These are phyloP conservation scores for Takakia lepidozioides DNA, from an alignment of 225 moss, liverwort and hornwort species.

Conservation along the genomic window DNA sequence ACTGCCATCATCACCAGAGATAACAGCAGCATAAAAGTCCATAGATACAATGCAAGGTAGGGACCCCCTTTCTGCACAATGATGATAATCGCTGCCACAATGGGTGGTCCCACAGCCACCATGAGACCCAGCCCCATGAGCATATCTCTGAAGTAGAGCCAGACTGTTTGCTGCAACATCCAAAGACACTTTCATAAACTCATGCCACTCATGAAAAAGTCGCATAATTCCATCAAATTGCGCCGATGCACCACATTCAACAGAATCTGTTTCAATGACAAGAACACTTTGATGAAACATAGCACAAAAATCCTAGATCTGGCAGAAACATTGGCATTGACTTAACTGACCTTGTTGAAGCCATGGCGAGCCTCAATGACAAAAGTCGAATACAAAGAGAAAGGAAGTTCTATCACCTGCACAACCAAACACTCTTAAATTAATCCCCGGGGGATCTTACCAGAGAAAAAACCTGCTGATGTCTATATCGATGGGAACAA, in stretches of 20 bases:
- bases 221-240: too few species aligned
- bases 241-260: too few species aligned
- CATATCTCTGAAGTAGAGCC: conserved; percentile 87
- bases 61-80: conserved; percentile 96
- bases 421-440: too few species aligned
- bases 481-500: too few species aligned
- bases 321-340: too few species aligned
- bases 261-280: too few species aligned
- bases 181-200: conserved; percentile 1
- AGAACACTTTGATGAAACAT: too few species aligned
- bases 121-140: conserved; percentile 67
- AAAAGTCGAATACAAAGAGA: conserved; percentile 83
- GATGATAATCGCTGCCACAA: conserved; percentile 71
- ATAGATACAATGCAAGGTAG: conserved; percentile 89
- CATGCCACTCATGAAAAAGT: too few species aligned
- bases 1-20: conserved; percentile 89
- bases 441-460: too few species aligned
- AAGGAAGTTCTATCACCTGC: conserved; percentile 81
- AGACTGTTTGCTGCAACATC: conserved; percentile 66
- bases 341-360: conserved; percentile 61
- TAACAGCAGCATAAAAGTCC: conserved; percentile 91
- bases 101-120: conserved; percentile 82
- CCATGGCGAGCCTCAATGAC: conserved; percentile 97
- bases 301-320: too few species aligned
- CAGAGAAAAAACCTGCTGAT: too few species aligned